Evolutionary conservation across 2,329 filamentous ascomycete genomes (phyloP).

Genomic region (Alternaria rosae): DNA sequence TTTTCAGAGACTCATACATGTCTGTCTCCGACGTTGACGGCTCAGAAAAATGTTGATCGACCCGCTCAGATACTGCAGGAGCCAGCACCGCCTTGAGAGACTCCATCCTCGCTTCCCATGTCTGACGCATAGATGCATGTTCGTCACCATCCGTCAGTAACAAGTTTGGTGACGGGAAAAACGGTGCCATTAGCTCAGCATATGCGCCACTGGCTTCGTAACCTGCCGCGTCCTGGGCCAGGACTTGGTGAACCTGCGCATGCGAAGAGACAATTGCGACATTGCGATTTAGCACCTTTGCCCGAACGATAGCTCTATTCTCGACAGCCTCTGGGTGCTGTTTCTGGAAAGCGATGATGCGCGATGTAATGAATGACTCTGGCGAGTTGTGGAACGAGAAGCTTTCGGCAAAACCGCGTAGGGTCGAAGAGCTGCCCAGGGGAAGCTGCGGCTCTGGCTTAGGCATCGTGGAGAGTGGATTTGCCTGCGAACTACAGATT

Average conservation of each 20-base stretch:
- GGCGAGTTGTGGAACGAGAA: background rate
- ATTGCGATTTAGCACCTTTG: slow-evolving; percentile 1
- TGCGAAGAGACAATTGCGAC: slow-evolving; percentile 1
- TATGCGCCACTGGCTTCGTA: slow-evolving; percentile 1
- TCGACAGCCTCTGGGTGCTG: background rate
- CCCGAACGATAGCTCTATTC: background rate
- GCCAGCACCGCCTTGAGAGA: background rate
- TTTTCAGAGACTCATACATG: background rate
- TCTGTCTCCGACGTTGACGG: background rate
- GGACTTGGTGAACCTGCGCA: slow-evolving; percentile 1
- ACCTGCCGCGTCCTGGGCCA: background rate
- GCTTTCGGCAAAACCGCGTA: background rate
- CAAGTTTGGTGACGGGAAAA: background rate
- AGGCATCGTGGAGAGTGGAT: background rate
- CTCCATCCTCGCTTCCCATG: background rate
- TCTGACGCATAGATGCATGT: background rate
- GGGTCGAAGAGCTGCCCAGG: background rate
- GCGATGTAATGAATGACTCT: background rate
- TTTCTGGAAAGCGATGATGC: background rate
- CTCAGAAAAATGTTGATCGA: background rate
- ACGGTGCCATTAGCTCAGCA: background rate
- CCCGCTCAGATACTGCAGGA: background rate
- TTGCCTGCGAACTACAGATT: background rate
- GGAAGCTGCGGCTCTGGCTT: background rate
- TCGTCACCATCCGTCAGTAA: background rate